Evolutionary conservation across 805 yeast species (phyloP).

Genomic region (Saccharomycopsis schoenii): DNA sequence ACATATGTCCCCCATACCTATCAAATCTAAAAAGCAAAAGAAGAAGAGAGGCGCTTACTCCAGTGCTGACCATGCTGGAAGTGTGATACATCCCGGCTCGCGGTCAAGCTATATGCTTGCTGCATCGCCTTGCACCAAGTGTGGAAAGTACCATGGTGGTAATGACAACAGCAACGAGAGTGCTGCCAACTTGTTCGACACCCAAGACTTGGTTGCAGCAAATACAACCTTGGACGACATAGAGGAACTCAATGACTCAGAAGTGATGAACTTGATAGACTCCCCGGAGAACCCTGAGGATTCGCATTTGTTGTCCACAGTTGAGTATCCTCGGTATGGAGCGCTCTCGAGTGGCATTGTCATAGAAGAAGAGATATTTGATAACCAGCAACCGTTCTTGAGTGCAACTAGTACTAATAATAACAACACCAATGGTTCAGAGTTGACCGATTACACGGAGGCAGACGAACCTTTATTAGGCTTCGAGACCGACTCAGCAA

Average conservation of each 20-base stretch:
- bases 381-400: background rate
- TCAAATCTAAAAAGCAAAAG: background rate
- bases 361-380: background rate
- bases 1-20: background rate
- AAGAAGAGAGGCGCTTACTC: background rate
- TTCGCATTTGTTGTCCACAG: background rate
- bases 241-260: background rate
- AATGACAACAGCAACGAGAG: background rate
- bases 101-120: background rate
- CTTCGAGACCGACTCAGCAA: background rate
- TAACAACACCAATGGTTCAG: background rate
- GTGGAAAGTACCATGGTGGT: background rate
- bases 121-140: background rate
- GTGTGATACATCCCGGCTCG: background rate
- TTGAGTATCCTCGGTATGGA: background rate
- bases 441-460: background rate
- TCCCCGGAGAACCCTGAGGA: background rate
- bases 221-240: background rate
- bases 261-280: background rate
- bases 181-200: background rate
- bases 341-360: background rate
- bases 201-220: background rate
- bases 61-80: background rate
- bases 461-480: background rate
- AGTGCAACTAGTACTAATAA: background rate